phyloP scores from a whole-genome alignment of 2,329 filamentous ascomycete species.

The Ceratocystis colombiana region DNA sequence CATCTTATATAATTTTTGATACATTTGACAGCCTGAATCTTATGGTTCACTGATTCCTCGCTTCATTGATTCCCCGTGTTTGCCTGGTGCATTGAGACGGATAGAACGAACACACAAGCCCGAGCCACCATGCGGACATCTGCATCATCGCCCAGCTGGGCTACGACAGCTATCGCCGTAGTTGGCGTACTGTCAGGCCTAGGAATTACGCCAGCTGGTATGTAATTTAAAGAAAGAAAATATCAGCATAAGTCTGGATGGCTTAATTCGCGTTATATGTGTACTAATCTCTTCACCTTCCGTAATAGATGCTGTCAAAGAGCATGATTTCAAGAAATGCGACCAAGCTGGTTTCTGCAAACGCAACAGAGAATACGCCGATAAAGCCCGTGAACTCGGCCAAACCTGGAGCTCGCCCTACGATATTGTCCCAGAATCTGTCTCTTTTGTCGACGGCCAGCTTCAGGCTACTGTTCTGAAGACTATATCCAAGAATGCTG shows the following conservation, averaged over 20 bases:
- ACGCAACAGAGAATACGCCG: slow-evolving; percentile 82
- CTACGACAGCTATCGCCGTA: slow-evolving; percentile 21
- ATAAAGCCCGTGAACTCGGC: slow-evolving; percentile 56
- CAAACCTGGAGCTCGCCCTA: slow-evolving; percentile 73
- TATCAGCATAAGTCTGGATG: not conserved
- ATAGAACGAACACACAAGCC: slow-evolving; percentile 18
- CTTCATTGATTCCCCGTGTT: slow-evolving; percentile 5
- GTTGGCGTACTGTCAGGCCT: slow-evolving; percentile 21
- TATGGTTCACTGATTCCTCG: slow-evolving; percentile 13
- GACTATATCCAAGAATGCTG: slow-evolving; percentile 51
- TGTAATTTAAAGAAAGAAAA: not conserved
- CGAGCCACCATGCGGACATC: slow-evolving; percentile 22
- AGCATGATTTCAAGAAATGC: slow-evolving; percentile 96
- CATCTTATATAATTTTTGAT: not conserved
- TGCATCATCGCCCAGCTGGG: slow-evolving; percentile 19
- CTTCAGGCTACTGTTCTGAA: slow-evolving; percentile 76
- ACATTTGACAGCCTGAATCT: not conserved
- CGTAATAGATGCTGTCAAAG: slow-evolving; percentile 67
- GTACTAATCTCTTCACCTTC: not conserved
- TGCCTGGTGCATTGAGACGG: slow-evolving; percentile 11
- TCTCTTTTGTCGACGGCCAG: slow-evolving; percentile 68
- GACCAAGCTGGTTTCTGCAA: slow-evolving; percentile 94
- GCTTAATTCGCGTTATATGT: not conserved
- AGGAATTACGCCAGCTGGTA: slow-evolving; percentile 24
- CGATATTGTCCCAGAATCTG: slow-evolving; percentile 57